Evolutionary conservation across 345 rosid genomes (phyloP).

Genomic region (Tarenaya hassleriana): DNA sequence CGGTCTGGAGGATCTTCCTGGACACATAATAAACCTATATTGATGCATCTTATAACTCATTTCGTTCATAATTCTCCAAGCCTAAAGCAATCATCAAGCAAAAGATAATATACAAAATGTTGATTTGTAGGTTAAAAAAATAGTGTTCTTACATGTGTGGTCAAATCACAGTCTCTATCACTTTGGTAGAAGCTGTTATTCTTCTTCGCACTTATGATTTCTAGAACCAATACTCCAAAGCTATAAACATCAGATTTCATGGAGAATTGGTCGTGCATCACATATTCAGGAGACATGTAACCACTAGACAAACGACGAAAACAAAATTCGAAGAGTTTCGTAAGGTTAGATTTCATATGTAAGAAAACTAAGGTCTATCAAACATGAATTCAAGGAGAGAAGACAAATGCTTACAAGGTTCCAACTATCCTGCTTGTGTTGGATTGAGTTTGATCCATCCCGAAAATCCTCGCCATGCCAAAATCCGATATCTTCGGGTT

Average conservation of each 20-base stretch:
- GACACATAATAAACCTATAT: constrained; percentile 44
- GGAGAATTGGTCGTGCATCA: too few relatives aligned
- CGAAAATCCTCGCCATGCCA: too few relatives aligned
- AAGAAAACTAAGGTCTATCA: too few relatives aligned
- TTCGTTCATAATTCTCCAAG: constrained; percentile 39
- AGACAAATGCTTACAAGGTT: constrained; percentile 42
- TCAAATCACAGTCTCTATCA: constrained; percentile 10
- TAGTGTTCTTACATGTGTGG: constrained; percentile 27
- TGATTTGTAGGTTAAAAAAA: neutral
- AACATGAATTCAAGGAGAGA: too few relatives aligned
- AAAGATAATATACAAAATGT: neutral
- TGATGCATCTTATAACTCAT: constrained; percentile 37
- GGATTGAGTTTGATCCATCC: constrained; percentile 26
- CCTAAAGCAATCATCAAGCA: constrained; percentile 23
- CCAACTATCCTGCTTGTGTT: constrained; percentile 48
- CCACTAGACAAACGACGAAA: constrained; percentile 24
- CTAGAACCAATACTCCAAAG: constrained; percentile 32
- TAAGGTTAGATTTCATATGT: neutral
- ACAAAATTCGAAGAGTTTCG: neutral
- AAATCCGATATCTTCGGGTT: too few relatives aligned
- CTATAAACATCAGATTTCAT: constrained; percentile 38
- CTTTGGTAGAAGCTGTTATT: too few relatives aligned
- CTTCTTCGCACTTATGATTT: constrained; percentile 29
- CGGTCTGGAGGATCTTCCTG: constrained; percentile 43
- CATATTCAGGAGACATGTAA: constrained; percentile 45